Evolutionary conservation across 2,329 filamentous ascomycete genomes (phyloP), one percentile per base, ranked within the genome.

Genomic region (Fusarium sp.): DNA sequence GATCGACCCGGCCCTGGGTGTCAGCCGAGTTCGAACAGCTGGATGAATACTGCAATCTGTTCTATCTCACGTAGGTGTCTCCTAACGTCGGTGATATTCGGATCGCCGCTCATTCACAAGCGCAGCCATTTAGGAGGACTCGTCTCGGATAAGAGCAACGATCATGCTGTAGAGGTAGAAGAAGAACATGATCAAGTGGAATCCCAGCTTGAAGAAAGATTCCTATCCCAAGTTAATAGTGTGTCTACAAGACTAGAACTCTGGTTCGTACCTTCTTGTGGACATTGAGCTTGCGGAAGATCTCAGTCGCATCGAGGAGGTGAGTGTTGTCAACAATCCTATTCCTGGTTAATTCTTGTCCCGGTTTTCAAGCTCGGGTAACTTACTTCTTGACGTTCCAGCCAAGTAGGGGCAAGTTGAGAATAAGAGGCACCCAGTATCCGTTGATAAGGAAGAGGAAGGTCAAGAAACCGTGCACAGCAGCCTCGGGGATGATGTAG

Each of bases 111-210:
- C 58, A 62, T 54, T 68, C 55, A 56, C 49, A 41, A 65, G 30
- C 43, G 53, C 12, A 49, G 55, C 48, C 58, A 61, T 51, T 90
- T 91, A 97, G 82, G 94, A 89, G 65, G 92, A 89, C 84, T 99
- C 96, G 82, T 98, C 96, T 78, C 92, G 91, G 86, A 99, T 99
- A 69, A 99, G 88, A 73, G 96, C 95, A 71, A 98, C 95, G 75
- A 96, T 96, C 93, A 96, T 97, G 90, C 93, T 97, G 89, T 97
- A 97, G 60, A 99, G 92, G 85, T 99, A 99, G 89, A 98, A 99
- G 90, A 99, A 99, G 89, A 99, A 99, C 94, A 99, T 98, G 84
- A 99, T 82, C 66, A 99, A 87, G 83, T 99, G 96, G 88, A 99
- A 99, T 59, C 95, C 96, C 45, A 99, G 93, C 86, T 99, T 99